Percentiles rank a stretch among this genome's conserved stretches.
phyloP scores from a whole-genome alignment of 164 flowering plant genomes.

The Sedum album region DNA sequence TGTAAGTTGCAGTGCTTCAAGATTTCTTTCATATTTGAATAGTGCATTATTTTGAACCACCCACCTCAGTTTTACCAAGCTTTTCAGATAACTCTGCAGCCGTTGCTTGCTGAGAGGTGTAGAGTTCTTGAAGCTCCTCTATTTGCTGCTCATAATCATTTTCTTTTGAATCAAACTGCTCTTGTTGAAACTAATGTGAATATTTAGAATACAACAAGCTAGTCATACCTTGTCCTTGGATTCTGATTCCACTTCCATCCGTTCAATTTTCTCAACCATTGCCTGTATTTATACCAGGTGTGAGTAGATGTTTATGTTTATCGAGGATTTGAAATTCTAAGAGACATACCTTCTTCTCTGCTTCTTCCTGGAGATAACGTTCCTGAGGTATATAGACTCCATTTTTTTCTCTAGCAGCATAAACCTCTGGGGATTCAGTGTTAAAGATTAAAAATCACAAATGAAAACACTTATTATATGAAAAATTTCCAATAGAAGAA shows the following conservation, averaged over 20 bases:
- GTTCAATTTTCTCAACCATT: conserved; percentile 3
- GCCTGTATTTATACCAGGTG: not conserved
- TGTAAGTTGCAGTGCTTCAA: not conserved
- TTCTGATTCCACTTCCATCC: conserved; percentile 1
- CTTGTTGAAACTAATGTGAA: not conserved
- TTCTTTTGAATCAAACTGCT: not conserved
- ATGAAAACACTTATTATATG: too few species aligned
- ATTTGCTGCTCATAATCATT: conserved; percentile 34
- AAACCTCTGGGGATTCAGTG: conserved; percentile 41
- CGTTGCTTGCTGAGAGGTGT: conserved; percentile 51
- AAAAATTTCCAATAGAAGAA: not conserved
- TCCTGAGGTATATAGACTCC: conserved; percentile 78
- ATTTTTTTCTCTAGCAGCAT: conserved; percentile 86
- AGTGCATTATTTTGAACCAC: not conserved
- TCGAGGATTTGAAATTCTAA: not conserved
- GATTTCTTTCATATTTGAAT: not conserved
- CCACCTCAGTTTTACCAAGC: conserved; percentile 7
- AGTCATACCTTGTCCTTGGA: conserved; percentile 9
- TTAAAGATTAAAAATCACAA: not conserved
- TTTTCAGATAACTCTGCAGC: conserved; percentile 2
- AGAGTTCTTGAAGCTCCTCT: conserved; percentile 46
- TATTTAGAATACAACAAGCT: not conserved
- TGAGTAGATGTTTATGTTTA: not conserved
- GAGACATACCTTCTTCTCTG: conserved; percentile 64
- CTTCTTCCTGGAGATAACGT: conserved; percentile 65